Percentiles rank a stretch among this genome's conserved stretches.
Conservation (phyloP, 2,329 filamentous ascomycete genomes). For the Pestalotiopsis sp. region DNA sequence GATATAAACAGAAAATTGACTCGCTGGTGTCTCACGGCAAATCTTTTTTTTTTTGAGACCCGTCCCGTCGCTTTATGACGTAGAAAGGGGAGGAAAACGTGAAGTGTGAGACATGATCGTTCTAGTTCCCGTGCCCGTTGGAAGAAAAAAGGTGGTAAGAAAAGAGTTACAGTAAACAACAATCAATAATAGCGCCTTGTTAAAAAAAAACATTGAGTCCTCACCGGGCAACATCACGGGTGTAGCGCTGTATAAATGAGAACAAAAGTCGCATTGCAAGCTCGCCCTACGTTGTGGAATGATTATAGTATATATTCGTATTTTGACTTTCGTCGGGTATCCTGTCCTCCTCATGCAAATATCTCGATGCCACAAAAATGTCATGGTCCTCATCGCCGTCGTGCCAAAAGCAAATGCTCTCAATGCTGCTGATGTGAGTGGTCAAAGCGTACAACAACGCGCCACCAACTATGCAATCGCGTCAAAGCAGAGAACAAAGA, state of each 20-base stretch:
- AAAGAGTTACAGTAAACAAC: no score
- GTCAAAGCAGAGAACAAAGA: background rate
- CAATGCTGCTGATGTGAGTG: background rate
- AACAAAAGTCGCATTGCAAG: background rate
- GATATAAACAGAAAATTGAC: no score
- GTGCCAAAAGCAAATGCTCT: background rate
- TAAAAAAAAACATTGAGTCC: no score
- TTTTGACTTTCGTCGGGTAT: conserved; percentile 4
- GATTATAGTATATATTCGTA: background rate
- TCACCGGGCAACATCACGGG: background rate
- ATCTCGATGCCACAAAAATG: background rate
- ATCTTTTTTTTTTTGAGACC: no score
- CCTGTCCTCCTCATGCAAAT: background rate
- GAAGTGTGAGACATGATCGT: no score
- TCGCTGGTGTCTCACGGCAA: no score
- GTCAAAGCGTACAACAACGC: background rate
- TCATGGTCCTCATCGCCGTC: background rate
- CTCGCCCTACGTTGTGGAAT: background rate
- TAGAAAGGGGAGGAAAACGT: no score
- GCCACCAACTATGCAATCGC: background rate
- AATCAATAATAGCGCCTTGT: no score
- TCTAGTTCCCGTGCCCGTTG: no score
- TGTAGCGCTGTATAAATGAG: background rate
- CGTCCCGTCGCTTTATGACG: no score
- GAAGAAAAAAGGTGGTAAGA: no score